Conservation (phyloP, 495 filamentous ascomycete genomes). For the Penicillium tannophilum region DNA sequence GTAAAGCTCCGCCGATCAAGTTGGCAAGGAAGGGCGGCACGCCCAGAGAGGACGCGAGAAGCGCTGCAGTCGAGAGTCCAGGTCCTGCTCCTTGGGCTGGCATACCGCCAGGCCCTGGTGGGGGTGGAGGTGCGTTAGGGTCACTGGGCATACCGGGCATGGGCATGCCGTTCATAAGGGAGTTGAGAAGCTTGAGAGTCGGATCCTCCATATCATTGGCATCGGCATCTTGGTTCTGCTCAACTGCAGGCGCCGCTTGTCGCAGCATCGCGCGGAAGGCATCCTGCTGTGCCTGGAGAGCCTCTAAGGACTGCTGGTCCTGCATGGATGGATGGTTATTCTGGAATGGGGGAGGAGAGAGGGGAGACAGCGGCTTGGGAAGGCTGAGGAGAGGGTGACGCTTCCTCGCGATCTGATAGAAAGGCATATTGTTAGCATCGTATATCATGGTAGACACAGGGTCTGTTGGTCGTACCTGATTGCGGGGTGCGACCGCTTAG, state of each 20-base stretch:
- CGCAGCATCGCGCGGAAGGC: conserved; percentile 49
- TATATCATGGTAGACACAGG: background rate
- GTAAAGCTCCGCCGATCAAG: conserved; percentile 35
- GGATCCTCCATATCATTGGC: conserved; percentile 54
- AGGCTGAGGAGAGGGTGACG: conserved; percentile 38
- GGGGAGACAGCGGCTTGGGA: conserved; percentile 30
- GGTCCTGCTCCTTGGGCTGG: conserved; percentile 23
- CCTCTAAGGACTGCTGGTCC: conserved; percentile 20
- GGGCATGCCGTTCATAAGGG: conserved; percentile 55
- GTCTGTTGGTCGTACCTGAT: conserved; percentile 31
- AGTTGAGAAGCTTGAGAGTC: conserved; percentile 62
- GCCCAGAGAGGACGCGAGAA: conserved; percentile 34
- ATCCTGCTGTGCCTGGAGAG: conserved; percentile 43
- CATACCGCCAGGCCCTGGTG: conserved; percentile 18
- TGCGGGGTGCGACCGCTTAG: conserved; percentile 66
- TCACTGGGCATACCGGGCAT: conserved; percentile 33
- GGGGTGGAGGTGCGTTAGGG: background rate
- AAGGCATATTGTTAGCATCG: conserved; percentile 14
- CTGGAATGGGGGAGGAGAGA: conserved; percentile 35
- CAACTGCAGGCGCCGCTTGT: conserved; percentile 34
- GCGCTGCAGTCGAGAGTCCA: conserved; percentile 33
- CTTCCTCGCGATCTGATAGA: conserved; percentile 34
- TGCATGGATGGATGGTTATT: conserved; percentile 24
- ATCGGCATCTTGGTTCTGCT: conserved; percentile 26
- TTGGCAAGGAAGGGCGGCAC: conserved; percentile 50